Evolutionary conservation across 768 basidiomycete species (phyloP).

Genomic region (Chlorophyllum brunneum): DNA sequence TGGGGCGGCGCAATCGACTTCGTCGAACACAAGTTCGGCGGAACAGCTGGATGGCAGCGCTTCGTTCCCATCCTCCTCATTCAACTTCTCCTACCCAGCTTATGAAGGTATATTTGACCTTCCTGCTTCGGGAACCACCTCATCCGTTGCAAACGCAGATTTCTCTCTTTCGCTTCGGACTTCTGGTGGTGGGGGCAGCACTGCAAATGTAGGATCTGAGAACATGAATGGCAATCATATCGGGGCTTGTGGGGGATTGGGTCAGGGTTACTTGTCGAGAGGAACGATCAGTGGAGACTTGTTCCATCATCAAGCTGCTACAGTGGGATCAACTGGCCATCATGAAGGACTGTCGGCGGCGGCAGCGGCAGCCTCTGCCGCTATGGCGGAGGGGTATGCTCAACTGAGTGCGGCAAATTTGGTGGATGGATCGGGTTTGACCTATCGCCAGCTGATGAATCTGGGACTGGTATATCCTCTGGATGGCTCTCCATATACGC

Average conservation of each 20-base stretch:
- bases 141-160: slow-evolving; percentile 13
- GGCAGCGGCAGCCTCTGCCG: slow-evolving; percentile 62
- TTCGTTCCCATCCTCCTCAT: slow-evolving; percentile 58
- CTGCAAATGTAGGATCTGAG: slow-evolving; percentile 8
- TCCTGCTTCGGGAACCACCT: slow-evolving; percentile 27
- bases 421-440: slow-evolving; percentile 53
- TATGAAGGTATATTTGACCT: slow-evolving; percentile 63
- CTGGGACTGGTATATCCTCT: slow-evolving; percentile 56
- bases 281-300: neutral
- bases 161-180: slow-evolving; percentile 15
- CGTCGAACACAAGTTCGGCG: slow-evolving; percentile 28
- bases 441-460: slow-evolving; percentile 60
- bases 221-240: neutral
- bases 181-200: slow-evolving; percentile 7
- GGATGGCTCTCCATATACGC: slow-evolving; percentile 58
- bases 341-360: slow-evolving; percentile 60
- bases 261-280: neutral
- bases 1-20: slow-evolving; percentile 20
- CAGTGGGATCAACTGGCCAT: slow-evolving; percentile 2
- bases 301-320: neutral
- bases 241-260: neutral
- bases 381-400: slow-evolving; percentile 70
- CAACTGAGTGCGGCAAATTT: slow-evolving; percentile 54
- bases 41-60: slow-evolving; percentile 40
- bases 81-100: slow-evolving; percentile 70